Percentiles rank a stretch among this genome's conserved stretches.
Evolutionary conservation across 2,329 filamentous ascomycete genomes (phyloP).

Genomic region (Didymella lethalis): DNA sequence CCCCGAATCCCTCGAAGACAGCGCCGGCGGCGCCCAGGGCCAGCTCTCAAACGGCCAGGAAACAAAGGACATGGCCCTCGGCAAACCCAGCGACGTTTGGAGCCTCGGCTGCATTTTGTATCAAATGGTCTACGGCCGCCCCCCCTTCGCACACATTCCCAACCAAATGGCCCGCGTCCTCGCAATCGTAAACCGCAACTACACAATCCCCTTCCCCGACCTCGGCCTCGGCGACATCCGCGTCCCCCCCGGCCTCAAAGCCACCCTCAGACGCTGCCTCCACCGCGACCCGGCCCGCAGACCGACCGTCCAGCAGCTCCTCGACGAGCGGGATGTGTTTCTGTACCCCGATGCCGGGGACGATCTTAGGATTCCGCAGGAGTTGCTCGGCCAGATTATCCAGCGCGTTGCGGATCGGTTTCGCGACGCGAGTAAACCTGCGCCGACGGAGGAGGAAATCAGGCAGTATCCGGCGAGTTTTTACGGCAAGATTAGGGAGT

Average conservation of each 20-base stretch:
- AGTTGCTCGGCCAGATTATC: slow-evolving; percentile 67
- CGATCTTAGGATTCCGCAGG: slow-evolving; percentile 59
- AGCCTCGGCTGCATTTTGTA: slow-evolving; percentile 95
- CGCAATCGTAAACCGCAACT: slow-evolving; percentile 81
- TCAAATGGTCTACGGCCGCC: slow-evolving; percentile 97
- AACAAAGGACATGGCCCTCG: slow-evolving; percentile 87
- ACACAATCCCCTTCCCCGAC: slow-evolving; percentile 75
- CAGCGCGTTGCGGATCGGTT: slow-evolving; percentile 68
- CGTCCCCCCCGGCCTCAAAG: slow-evolving; percentile 63
- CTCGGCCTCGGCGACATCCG: slow-evolving; percentile 70
- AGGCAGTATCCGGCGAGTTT: slow-evolving; percentile 56
- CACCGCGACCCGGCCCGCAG: slow-evolving; percentile 65
- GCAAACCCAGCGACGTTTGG: slow-evolving; percentile 96
- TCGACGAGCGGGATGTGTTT: slow-evolving; percentile 64
- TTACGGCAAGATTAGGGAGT: slow-evolving; percentile 56
- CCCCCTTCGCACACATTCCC: slow-evolving; percentile 89
- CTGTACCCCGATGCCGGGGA: slow-evolving; percentile 64
- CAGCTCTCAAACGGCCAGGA: slow-evolving; percentile 43
- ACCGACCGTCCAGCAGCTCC: slow-evolving; percentile 65
- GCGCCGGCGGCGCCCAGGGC: slow-evolving; percentile 68
- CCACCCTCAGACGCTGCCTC: slow-evolving; percentile 65
- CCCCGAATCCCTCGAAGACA: slow-evolving; percentile 90
- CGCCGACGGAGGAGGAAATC: slow-evolving; percentile 65
- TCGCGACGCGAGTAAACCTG: slow-evolving; percentile 58
- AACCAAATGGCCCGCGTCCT: slow-evolving; percentile 87